phyloP scores from a whole-genome alignment of 768 basidiomycete species.

The Russula earlei region DNA sequence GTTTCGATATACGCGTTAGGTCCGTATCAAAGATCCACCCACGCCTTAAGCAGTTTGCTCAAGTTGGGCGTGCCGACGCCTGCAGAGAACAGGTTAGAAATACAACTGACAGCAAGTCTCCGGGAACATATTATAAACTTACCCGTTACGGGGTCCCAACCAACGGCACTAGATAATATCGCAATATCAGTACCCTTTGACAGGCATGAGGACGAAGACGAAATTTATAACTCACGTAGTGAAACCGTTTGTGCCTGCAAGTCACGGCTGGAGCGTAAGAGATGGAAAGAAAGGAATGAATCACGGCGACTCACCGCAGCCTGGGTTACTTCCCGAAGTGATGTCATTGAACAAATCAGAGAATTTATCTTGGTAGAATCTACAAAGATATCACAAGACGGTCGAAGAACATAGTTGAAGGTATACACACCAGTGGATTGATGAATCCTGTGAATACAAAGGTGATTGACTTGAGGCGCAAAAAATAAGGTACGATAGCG shows the following conservation, averaged over 20 bases:
- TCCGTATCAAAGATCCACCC: no score
- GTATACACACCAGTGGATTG: no score
- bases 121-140: no score
- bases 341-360: background rate
- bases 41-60: background rate
- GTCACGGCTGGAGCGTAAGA: background rate
- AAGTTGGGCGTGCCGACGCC: conserved; percentile 8
- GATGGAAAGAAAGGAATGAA: no score
- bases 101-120: background rate
- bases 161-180: background rate
- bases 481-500: no score
- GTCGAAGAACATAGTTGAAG: background rate
- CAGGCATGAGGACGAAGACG: background rate
- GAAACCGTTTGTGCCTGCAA: conserved; percentile 4
- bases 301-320: no score
- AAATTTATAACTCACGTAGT: background rate
- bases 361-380: background rate
- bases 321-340: no score
- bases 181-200: background rate
- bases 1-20: no score
- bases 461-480: no score
- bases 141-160: conserved; percentile 15
- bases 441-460: no score
- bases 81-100: background rate
- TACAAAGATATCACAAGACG: background rate